Base-by-base conservation (phyloP, 345 rosid species). In the Linum lewisii region DNA sequence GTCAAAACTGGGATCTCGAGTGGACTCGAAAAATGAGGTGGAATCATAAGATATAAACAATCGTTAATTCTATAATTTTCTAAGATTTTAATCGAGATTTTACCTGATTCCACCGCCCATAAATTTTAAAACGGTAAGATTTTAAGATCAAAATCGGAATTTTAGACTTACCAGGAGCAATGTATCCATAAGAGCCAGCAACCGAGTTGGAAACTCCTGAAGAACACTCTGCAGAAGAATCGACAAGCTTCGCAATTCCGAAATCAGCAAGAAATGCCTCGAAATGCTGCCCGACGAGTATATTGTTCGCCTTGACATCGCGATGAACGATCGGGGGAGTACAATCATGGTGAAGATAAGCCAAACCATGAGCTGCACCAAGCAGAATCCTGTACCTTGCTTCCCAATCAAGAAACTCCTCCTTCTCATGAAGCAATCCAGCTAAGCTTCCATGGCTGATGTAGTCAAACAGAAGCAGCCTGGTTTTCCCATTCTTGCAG, bases 161-260 rank as follows among this genome's bases (percentile, higher is more conserved):
- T n/a, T 24, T 58, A 1, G 44, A 80, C 76, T 77, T 51, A 85
- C 92, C 92, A 1, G 92, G 92, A 60, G 88, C 88, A 63, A 85
- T 85, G 81, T 85, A 85, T 11, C 92, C 92, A 59, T 81, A 85
- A 45, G 92, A 85, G 11, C 92, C 92, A 22, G 92, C 88, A 29
- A 85, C 75, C 14, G 76, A 69, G 53, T 76, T 66, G 50, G 92
- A 76, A 51, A 68, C 76, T 38, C 65, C 62, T 0, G 81, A 72
- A 1, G 15, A 11, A 63, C 68, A 63, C 57, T 81, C 83, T 53
- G 83, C 65, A 54, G 74, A 71, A 62, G 74, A 71, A 62, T 78
- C 80, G 53, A 82, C 61, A 49, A 77, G 77, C 78, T 81, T 82
- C 7, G 92, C 92, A 4, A 85, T 78, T 20, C 92, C 92, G 47